Evolutionary conservation across 805 yeast genomes (phyloP).

Genomic region (Candida railenensis): DNA sequence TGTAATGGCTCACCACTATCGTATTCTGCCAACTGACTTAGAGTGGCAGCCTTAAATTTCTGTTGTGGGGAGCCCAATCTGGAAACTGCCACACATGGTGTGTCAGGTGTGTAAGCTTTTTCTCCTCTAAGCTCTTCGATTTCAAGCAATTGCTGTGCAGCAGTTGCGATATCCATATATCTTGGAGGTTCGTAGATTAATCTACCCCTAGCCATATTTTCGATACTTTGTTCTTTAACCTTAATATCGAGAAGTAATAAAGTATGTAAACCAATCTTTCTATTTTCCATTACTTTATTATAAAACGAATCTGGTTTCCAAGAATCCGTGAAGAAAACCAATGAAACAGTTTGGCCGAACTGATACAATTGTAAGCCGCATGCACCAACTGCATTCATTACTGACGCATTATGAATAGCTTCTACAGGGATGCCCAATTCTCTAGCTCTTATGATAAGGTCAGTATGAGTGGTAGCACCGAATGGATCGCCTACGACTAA

Average conservation of each 20-base stretch:
- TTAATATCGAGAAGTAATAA: slow-evolving; percentile 85
- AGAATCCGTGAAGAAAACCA: slow-evolving; percentile 90
- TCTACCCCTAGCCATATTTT: slow-evolving; percentile 91
- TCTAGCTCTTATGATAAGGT: slow-evolving; percentile 86
- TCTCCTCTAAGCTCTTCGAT: slow-evolving; percentile 77
- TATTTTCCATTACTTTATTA: slow-evolving; percentile 82
- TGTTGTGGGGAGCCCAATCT: slow-evolving; percentile 88
- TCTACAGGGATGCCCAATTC: slow-evolving; percentile 77
- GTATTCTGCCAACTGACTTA: slow-evolving; percentile 71
- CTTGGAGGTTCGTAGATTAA: slow-evolving; percentile 94
- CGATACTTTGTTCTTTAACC: slow-evolving; percentile 94
- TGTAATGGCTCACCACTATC: slow-evolving; percentile 96
- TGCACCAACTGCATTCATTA: slow-evolving; percentile 98
- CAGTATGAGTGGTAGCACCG: slow-evolving; percentile 98
- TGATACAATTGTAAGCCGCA: slow-evolving; percentile 94
- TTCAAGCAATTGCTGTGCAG: slow-evolving; percentile 84
- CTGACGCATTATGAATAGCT: slow-evolving; percentile 90
- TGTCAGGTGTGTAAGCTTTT: slow-evolving; percentile 75
- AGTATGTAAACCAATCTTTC: slow-evolving; percentile 90
- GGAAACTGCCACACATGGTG: slow-evolving; percentile 93
- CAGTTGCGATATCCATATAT: slow-evolving; percentile 89
- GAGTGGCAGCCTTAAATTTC: slow-evolving; percentile 79
- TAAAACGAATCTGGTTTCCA: slow-evolving; percentile 98
- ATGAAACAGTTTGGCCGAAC: slow-evolving; percentile 95
- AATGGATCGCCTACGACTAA: slow-evolving; percentile 97